These are phyloP conservation scores for Phyllachora maydis DNA, from an alignment of 2,329 filamentous ascomycete species.

Conservation along the genomic window DNA sequence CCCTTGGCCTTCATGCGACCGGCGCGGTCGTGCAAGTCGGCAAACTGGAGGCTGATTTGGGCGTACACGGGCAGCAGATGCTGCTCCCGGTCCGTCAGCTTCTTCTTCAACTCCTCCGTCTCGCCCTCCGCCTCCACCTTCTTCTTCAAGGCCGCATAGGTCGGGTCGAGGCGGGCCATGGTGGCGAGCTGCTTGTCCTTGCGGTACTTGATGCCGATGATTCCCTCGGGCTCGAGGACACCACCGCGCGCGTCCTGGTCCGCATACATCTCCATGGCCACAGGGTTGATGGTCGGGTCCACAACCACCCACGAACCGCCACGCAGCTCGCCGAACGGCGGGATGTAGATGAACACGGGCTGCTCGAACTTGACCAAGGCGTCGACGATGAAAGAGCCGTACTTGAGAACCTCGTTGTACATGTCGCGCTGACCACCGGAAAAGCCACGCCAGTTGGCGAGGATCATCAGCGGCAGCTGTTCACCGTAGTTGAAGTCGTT, in stretches of 20 bases:
- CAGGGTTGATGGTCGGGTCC: slow-evolving; percentile 92
- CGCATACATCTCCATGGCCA: slow-evolving; percentile 98
- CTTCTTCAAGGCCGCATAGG: slow-evolving; percentile 69
- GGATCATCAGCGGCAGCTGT: slow-evolving; percentile 94
- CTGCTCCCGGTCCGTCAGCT: slow-evolving; percentile 74
- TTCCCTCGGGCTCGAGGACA: slow-evolving; percentile 95
- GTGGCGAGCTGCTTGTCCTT: slow-evolving; percentile 94
- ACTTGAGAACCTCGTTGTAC: slow-evolving; percentile 99
- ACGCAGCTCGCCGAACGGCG: slow-evolving; percentile 86
- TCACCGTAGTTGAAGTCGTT: slow-evolving; percentile 98
- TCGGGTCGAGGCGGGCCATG: slow-evolving; percentile 80
- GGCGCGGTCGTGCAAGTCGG: slow-evolving; percentile 88
- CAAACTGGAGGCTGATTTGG: slow-evolving; percentile 92
- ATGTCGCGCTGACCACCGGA: slow-evolving; percentile 98
- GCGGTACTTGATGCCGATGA: slow-evolving; percentile 96
- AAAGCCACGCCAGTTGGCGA: slow-evolving; percentile 99
- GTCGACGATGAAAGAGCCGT: slow-evolving; percentile 97
- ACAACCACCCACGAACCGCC: slow-evolving; percentile 99
- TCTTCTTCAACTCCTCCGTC: slow-evolving; percentile 56
- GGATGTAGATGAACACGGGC: slow-evolving; percentile 97
- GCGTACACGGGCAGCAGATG: slow-evolving; percentile 79
- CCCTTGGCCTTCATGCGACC: slow-evolving; percentile 98
- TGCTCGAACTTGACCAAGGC: slow-evolving; percentile 97
- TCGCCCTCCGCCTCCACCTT: slow-evolving; percentile 43
- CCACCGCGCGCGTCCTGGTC: slow-evolving; percentile 87